A percentile compares a stretch with the other conserved stretches of the same genome.
phyloP scores from a whole-genome alignment of 768 basidiomycete genomes.

The Trametes cinnabarina region DNA sequence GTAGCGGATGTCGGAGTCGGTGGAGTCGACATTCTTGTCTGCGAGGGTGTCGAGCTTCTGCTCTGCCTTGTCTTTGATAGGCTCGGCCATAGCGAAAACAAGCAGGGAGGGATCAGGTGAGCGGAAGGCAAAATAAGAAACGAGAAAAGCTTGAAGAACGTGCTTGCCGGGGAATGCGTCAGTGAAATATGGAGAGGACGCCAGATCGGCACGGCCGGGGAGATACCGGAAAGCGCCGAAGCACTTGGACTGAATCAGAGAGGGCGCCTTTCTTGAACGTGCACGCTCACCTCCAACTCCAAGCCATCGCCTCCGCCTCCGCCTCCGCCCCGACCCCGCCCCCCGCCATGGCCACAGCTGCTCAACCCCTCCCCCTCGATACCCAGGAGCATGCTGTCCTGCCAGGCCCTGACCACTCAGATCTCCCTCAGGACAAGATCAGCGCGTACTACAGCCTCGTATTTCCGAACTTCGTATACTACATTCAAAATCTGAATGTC shows the following conservation, averaged over 20 bases:
- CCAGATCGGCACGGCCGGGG: slow-evolving; percentile 8
- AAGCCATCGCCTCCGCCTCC: no score
- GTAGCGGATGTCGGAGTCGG: slow-evolving; percentile 67
- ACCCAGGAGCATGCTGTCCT: slow-evolving; percentile 31
- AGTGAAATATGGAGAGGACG: neutral
- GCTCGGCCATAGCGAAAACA: slow-evolving; percentile 14
- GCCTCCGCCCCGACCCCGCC: slow-evolving; percentile 5
- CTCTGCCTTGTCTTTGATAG: slow-evolving; percentile 35
- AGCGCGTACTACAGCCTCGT: slow-evolving; percentile 92
- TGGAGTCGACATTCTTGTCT: slow-evolving; percentile 61
- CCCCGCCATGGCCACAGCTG: slow-evolving; percentile 27
- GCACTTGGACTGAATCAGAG: neutral
- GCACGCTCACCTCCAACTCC: slow-evolving; percentile 10
- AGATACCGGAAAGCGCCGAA: slow-evolving; percentile 12
- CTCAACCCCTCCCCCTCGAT: slow-evolving; percentile 28
- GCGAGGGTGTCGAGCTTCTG: slow-evolving; percentile 56
- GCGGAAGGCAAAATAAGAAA: neutral
- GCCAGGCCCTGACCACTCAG: slow-evolving; percentile 22
- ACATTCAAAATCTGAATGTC: slow-evolving; percentile 91
- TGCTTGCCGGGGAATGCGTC: slow-evolving; percentile 1
- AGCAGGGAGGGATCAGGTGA: neutral
- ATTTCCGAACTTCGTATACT: slow-evolving; percentile 94
- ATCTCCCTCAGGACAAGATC: slow-evolving; percentile 65
- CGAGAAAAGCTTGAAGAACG: slow-evolving; percentile 1
- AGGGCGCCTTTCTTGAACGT: slow-evolving; percentile 17